Percentiles rank a stretch among this genome's conserved stretches.
These are phyloP conservation scores for Suillus americanus DNA, from an alignment of 768 basidiomycete genomes.

Conservation along the genomic window DNA sequence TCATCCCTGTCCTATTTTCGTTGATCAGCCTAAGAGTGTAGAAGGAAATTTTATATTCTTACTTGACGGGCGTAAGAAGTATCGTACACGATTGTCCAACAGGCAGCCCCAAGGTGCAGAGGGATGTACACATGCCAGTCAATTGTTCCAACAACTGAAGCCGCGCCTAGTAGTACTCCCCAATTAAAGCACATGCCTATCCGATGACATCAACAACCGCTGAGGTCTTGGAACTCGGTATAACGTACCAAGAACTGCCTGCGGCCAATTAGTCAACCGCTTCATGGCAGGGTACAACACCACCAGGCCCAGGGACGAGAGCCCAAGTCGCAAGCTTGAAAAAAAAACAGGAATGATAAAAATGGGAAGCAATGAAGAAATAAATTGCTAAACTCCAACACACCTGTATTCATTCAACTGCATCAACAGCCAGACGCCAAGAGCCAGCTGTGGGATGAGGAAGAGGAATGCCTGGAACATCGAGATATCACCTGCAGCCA, in stretches of 20 bases:
- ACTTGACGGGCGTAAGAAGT: constrained; percentile 1
- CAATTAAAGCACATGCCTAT: not conserved
- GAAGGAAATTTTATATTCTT: not conserved
- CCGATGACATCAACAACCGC: not conserved
- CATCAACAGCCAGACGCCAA: not conserved
- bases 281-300: constrained; percentile 29
- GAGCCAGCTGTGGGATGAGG: not conserved
- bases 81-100: not conserved
- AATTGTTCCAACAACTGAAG: not conserved
- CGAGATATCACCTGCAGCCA: not conserved
- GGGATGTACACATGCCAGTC: not conserved
- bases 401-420: not conserved
- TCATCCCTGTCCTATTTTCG: constrained; percentile 69
- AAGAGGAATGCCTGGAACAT: not conserved
- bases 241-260: constrained; percentile 28
- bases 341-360: no score
- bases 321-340: not conserved
- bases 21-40: constrained; percentile 49
- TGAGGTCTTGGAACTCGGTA: no score
- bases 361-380: no score
- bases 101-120: not conserved
- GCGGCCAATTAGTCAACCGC: constrained; percentile 28
- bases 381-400: no score
- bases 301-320: not conserved
- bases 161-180: not conserved